phyloP scores from a whole-genome alignment of 208 protist species.

The Leishmania braziliensis region DNA sequence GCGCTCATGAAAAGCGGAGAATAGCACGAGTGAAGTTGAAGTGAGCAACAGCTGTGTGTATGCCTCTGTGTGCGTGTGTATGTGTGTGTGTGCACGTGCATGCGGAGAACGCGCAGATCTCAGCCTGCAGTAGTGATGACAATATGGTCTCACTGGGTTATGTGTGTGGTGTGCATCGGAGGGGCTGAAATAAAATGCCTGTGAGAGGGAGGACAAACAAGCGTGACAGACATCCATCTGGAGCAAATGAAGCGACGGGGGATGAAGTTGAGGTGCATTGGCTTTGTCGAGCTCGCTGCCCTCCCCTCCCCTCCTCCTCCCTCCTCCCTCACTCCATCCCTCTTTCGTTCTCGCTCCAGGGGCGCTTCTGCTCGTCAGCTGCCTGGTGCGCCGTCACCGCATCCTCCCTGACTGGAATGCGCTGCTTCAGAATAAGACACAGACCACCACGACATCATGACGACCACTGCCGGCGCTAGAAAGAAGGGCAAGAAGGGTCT shows the following conservation, averaged over 20 bases:
- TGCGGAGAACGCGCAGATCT: not conserved
- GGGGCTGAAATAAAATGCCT: not conserved
- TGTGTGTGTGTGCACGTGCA: not conserved
- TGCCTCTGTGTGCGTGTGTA: not conserved
- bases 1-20: not conserved
- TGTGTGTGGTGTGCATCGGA: not conserved
- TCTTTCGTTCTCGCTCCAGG: not conserved
- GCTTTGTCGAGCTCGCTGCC: not conserved
- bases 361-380: not conserved
- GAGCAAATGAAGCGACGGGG: too few species aligned
- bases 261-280: too few species aligned
- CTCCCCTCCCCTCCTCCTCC: not conserved
- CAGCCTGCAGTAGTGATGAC: not conserved
- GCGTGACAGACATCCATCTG: too few species aligned
- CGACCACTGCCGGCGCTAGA: slow-evolving; percentile 21
- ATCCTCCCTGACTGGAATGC: not conserved
- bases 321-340: not conserved
- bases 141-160: not conserved
- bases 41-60: too few species aligned
- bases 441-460: not conserved
- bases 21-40: not conserved
- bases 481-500: slow-evolving; percentile 66
- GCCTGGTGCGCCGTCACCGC: too few species aligned
- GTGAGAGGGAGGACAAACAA: not conserved
- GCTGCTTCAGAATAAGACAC: not conserved